These are phyloP conservation scores for Cystobasidium pallidum DNA, from an alignment of 1,284 basidiomycete species.

Conservation along the genomic window DNA sequence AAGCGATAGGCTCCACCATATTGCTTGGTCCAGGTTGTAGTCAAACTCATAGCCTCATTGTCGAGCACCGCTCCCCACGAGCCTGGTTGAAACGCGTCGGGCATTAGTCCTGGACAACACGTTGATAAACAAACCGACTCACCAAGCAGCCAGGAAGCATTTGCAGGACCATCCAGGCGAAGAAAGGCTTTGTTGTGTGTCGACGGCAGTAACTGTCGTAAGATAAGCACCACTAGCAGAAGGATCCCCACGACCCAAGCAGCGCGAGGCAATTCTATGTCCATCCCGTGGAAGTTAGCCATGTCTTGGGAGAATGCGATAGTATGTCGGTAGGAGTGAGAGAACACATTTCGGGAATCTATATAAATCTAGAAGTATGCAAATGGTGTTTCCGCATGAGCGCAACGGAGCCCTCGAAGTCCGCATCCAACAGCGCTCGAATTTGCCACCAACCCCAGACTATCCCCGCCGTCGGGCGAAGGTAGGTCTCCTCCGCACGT, in stretches of 20 bases:
- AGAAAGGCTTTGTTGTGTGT: constrained; percentile 9
- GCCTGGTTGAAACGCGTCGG: background rate
- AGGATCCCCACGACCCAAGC: background rate
- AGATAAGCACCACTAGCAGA: background rate
- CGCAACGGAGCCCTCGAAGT: too few species aligned
- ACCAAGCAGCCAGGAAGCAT: constrained; percentile 31
- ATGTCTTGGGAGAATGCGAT: too few species aligned
- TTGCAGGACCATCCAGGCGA: constrained; percentile 8
- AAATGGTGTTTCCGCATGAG: too few species aligned
- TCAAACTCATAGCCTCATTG: constrained; percentile 28
- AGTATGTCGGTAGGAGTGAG: too few species aligned
- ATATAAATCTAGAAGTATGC: too few species aligned
- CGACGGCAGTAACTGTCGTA: background rate
- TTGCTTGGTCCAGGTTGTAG: constrained; percentile 20
- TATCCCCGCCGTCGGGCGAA: too few species aligned
- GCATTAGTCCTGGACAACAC: too few species aligned
- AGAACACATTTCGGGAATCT: too few species aligned
- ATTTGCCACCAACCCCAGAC: too few species aligned
- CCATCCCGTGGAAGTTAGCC: background rate
- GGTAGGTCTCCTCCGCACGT: too few species aligned
- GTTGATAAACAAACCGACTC: background rate
- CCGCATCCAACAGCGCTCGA: too few species aligned
- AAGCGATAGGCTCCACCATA: constrained; percentile 25
- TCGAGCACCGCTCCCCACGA: constrained; percentile 20
- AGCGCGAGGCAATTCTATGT: background rate